phyloP scores from a whole-genome alignment of 2,329 filamentous ascomycete species.

The Botryotinia calthae region DNA sequence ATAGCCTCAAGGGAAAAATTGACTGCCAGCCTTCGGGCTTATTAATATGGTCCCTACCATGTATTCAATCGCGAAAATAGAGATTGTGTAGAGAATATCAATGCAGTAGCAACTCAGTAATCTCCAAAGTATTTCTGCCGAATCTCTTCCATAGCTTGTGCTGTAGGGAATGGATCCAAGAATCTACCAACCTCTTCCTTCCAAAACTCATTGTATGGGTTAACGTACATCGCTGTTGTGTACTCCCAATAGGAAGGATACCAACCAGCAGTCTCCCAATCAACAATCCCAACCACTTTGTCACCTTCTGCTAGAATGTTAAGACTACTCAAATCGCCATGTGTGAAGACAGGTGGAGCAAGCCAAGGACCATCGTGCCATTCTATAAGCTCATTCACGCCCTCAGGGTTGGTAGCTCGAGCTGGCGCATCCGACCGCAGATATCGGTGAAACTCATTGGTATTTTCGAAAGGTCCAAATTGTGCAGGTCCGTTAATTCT shows the following conservation, averaged over 20 bases:
- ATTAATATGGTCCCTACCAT: no score
- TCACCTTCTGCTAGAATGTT: slow-evolving; percentile 46
- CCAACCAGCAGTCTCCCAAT: slow-evolving; percentile 45
- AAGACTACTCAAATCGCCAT: slow-evolving; percentile 48
- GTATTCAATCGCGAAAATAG: no score
- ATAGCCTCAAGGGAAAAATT: no score
- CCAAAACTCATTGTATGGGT: background rate
- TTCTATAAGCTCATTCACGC: slow-evolving; percentile 25
- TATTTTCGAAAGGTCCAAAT: slow-evolving; percentile 15
- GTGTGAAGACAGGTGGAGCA: slow-evolving; percentile 35
- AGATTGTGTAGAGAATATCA: no score
- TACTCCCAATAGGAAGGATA: slow-evolving; percentile 45
- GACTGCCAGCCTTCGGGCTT: no score
- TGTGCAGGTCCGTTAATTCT: background rate
- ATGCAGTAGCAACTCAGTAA: background rate
- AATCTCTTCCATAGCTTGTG: slow-evolving; percentile 41
- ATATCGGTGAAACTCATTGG: slow-evolving; percentile 27
- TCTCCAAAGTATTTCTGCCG: slow-evolving; percentile 4
- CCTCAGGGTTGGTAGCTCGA: slow-evolving; percentile 11
- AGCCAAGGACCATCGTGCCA: slow-evolving; percentile 23
- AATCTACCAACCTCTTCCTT: background rate
- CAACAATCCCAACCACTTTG: slow-evolving; percentile 43
- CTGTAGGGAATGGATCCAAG: background rate
- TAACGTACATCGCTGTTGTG: slow-evolving; percentile 35
- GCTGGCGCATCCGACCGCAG: slow-evolving; percentile 31